Base-by-base conservation (phyloP, 345 rosid species). In the Mercurialis annua region DNA sequence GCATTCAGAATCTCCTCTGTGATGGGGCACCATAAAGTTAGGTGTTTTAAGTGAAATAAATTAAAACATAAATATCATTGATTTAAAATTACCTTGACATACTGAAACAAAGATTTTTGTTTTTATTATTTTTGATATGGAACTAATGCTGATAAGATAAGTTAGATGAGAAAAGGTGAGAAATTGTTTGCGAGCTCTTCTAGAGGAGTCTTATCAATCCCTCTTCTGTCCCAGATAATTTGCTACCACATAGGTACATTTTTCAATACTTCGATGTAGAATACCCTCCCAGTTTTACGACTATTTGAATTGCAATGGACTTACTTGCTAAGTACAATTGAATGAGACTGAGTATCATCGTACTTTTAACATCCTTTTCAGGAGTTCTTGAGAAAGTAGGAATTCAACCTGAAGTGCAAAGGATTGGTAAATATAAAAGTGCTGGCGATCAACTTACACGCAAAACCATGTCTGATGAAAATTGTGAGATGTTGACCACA, bases 341-440 rank as follows among this genome's bases (percentile, higher is more conserved):
- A 10, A 11, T 38, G 18, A 21, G 10, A 12, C 14, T 24, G n/a
- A 51, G 49, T 8, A n/a, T 60, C 2, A 42, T 61, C 0, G 43
- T 64, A 2, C 53, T 69, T 73, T 36, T 36, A 36, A 36, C 9
- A 9, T 36, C 9, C 10, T 40, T 40, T 73, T 47, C 80, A 93
- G 98, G 98, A 78, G 84, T 86, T 56, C 67, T 93, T 74, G 98
- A 93, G 79, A 90, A 90, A 53, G 82, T 90, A 62, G 98, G 98
- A 66, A 75, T 90, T 73, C 86, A 90, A 76, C 97, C 96, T 42
- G 92, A 90, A 77, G 89, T 93, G 30, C 81, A 90, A 83, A 82
- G 97, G 76, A 87, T 93, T 73, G 98, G 98, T 44, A 93, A 93
- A 77, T 93, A 89, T 75, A 93, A 90, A 81, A 90, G 97, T 82